Evolutionary conservation across 768 basidiomycete species (phyloP), one percentile per base, ranked within the genome.

Genomic region (Termitomyces sp.): DNA sequence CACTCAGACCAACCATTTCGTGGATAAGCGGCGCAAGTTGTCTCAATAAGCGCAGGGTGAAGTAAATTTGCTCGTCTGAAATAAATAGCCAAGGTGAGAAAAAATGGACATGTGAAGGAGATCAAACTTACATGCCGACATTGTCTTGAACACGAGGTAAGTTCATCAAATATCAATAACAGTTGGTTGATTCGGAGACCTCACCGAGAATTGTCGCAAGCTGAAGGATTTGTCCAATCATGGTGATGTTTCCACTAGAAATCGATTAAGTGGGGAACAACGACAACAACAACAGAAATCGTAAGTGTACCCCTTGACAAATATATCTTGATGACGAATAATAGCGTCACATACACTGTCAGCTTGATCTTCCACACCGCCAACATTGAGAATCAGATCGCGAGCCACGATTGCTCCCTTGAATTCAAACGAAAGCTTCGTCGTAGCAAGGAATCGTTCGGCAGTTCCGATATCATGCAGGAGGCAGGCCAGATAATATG

Each of bases 401-500:
- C 78, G 74, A 35, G 77, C 80, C 12, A 80, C 71, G 51, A 81
- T 77, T 19, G 72, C 80, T 45, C 80, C 78, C 62, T 77, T 78
- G 69, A 79, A 80, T 66, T 82, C 81, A 60, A 82, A 81, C 14
- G 76, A 77, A 65, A 81, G 66, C 57, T 79, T 79, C n/a, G 80
- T 81, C 24, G 74, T 78, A n/a, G 72, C 58, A 45, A 79, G 68
- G 60, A 75, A 80, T 22, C 67, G 68, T 45, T 78, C 71, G 6
- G 76, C 77, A 3, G 77, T 77, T 44, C 79, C 80, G 45, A 81
- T 76, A 60, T 81, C 80, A 60, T 81, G 80, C 55, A 81, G 68
- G 24, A 81, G 68, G 59, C 78, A 80, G 32, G 77, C 68, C 35
- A 81, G 68, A 64, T 76, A 80, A 65, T 78, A 79, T 24, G 78